Percentiles rank a stretch among this genome's conserved stretches.
These are phyloP conservation scores for Prinsepia uniflora DNA, from an alignment of 306 rosid species.

Conservation along the genomic window DNA sequence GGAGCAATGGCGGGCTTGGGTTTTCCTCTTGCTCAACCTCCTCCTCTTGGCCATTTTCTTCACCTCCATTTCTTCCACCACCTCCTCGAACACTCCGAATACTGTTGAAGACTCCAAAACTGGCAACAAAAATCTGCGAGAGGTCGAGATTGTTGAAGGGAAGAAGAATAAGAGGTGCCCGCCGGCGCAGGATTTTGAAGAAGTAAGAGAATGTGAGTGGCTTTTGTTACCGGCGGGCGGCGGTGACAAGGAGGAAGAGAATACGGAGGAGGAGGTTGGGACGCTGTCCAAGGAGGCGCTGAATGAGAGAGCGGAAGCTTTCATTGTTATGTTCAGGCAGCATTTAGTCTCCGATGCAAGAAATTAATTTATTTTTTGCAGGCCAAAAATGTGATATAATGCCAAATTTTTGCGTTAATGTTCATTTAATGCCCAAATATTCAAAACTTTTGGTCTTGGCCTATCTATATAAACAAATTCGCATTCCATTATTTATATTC, in stretches of 20 bases:
- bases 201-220: conserved; percentile 16
- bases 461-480: background rate
- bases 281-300: conserved; percentile 74
- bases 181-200: conserved; percentile 18
- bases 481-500: no score
- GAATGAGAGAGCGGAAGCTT: conserved; percentile 91
- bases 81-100: conserved; percentile 17
- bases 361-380: background rate
- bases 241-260: conserved; percentile 20
- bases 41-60: conserved; percentile 70
- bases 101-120: conserved; percentile 14
- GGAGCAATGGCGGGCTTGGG: conserved; percentile 86
- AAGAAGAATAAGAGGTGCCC: conserved; percentile 13
- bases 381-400: no score
- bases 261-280: conserved; percentile 19
- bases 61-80: conserved; percentile 47
- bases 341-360: conserved; percentile 79
- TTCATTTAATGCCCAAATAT: conserved; percentile 16
- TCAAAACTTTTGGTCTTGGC: background rate
- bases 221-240: background rate
- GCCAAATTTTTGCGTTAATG: conserved; percentile 2
- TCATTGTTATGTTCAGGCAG: conserved; percentile 82
- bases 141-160: conserved; percentile 22
- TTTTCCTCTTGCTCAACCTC: conserved; percentile 67
- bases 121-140: conserved; percentile 10